These are phyloP conservation scores for Kwoniella botswanensis DNA, from an alignment of 768 basidiomycete species.

Conservation along the genomic window DNA sequence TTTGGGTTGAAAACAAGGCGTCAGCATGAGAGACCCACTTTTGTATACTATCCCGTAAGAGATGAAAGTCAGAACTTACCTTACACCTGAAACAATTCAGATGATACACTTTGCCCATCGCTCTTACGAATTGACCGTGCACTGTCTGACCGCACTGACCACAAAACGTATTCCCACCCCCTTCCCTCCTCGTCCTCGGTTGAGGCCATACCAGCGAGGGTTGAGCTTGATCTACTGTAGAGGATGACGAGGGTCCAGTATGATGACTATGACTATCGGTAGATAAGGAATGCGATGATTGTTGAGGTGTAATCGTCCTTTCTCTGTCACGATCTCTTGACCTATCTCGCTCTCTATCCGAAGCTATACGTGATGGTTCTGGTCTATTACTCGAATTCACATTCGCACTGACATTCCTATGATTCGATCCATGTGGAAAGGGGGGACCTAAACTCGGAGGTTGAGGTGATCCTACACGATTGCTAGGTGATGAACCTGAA, in stretches of 20 bases:
- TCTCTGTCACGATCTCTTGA: constrained; percentile 13
- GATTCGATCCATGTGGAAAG: background rate
- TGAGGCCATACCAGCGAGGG: constrained; percentile 20
- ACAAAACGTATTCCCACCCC: constrained; percentile 49
- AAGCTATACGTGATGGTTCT: constrained; percentile 13
- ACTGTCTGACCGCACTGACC: constrained; percentile 62
- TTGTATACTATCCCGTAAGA: background rate
- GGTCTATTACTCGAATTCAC: background rate
- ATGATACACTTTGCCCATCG: constrained; percentile 90
- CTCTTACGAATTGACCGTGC: constrained; percentile 95
- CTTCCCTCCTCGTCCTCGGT: constrained; percentile 24
- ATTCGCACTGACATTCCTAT: constrained; percentile 1
- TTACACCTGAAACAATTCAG: constrained; percentile 98
- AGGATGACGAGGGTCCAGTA: constrained; percentile 2
- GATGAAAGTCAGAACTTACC: constrained; percentile 63
- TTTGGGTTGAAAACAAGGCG: background rate
- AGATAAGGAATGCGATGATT: constrained; percentile 20
- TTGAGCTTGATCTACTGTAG: constrained; percentile 1
- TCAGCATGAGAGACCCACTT: constrained; percentile 10
- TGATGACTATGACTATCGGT: constrained; percentile 3
- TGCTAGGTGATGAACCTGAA: constrained; percentile 6
- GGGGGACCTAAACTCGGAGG: constrained; percentile 19
- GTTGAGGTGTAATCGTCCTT: constrained; percentile 18
- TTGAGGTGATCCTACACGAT: constrained; percentile 12
- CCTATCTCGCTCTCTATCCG: constrained; percentile 14